A percentile compares a stretch with the other conserved stretches of the same genome.
These are phyloP conservation scores for Chytriomyces hyalinus DNA, from an alignment of 192 early-diverging fungal genomes.

Conservation along the genomic window DNA sequence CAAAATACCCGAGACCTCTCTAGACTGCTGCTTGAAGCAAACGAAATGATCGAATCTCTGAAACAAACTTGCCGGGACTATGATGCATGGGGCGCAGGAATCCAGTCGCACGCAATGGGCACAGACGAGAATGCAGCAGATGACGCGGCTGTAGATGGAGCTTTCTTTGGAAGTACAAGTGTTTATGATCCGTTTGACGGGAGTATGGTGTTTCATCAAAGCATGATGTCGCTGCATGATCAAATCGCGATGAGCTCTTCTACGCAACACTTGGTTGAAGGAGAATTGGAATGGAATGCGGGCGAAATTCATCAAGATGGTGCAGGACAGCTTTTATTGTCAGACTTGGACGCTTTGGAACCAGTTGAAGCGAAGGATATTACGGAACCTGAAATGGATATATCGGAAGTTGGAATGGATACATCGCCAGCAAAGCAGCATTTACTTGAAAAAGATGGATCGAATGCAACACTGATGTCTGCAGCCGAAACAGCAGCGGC, in stretches of 20 bases:
- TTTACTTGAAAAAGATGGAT: not conserved
- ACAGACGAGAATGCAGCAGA: not conserved
- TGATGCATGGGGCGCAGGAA: too few relatives aligned
- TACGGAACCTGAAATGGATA: not conserved
- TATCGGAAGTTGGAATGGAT: not conserved
- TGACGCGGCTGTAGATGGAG: not conserved
- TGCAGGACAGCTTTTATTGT: too few relatives aligned
- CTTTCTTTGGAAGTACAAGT: not conserved
- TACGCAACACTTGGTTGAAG: not conserved
- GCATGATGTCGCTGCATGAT: not conserved
- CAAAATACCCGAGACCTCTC: constrained; percentile 14
- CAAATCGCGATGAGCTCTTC: not conserved
- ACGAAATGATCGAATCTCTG: constrained; percentile 25
- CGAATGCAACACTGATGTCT: not conserved
- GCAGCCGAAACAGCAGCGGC: not conserved
- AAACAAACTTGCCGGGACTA: not conserved
- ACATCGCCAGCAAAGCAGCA: not conserved
- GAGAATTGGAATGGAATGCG: too few relatives aligned
- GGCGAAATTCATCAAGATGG: too few relatives aligned
- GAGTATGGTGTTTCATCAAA: not conserved
- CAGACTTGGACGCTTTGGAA: not conserved
- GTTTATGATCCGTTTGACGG: not conserved
- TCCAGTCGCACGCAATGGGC: not conserved
- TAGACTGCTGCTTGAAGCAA: constrained; percentile 22
- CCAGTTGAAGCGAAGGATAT: not conserved